phyloP scores from a whole-genome alignment of 2,329 filamentous ascomycete species.

The Magnaporthiopsis rhizophila region DNA sequence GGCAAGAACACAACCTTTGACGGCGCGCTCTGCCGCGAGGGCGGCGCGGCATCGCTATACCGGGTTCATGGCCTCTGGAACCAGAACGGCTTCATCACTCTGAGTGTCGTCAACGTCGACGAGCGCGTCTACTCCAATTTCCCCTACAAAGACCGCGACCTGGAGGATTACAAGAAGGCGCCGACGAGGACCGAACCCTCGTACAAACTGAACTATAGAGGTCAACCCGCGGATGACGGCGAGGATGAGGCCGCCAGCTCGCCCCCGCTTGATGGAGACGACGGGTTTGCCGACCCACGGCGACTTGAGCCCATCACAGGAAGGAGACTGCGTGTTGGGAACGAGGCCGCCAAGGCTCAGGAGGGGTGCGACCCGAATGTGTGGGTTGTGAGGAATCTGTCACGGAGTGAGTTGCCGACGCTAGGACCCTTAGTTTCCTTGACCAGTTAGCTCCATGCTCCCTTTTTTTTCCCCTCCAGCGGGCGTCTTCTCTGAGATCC shows the following conservation, averaged over 20 bases:
- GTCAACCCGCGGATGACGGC: too few species aligned
- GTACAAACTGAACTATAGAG: not conserved
- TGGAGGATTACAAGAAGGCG: not conserved
- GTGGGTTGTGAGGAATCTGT: conserved; percentile 4
- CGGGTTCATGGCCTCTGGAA: conserved; percentile 1
- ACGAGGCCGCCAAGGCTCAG: not conserved
- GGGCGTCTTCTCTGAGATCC: not conserved
- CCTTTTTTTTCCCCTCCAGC: too few species aligned
- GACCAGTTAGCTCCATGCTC: not conserved
- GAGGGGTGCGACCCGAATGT: not conserved
- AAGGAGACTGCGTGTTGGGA: not conserved
- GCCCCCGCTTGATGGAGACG: not conserved
- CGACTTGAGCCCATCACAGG: not conserved
- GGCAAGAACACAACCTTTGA: not conserved
- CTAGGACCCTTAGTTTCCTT: not conserved
- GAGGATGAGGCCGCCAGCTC: too few species aligned
- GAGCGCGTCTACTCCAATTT: not conserved
- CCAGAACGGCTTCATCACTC: not conserved
- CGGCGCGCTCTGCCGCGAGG: not conserved
- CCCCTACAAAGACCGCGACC: conserved; percentile 1
- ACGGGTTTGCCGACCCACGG: not conserved
- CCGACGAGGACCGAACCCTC: not conserved
- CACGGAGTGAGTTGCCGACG: not conserved
- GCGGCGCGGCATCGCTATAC: not conserved
- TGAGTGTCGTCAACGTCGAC: conserved; percentile 1